Evolutionary conservation across 1,139 yeast genomes (phyloP).

Genomic region (Waltiozyma sp.): DNA sequence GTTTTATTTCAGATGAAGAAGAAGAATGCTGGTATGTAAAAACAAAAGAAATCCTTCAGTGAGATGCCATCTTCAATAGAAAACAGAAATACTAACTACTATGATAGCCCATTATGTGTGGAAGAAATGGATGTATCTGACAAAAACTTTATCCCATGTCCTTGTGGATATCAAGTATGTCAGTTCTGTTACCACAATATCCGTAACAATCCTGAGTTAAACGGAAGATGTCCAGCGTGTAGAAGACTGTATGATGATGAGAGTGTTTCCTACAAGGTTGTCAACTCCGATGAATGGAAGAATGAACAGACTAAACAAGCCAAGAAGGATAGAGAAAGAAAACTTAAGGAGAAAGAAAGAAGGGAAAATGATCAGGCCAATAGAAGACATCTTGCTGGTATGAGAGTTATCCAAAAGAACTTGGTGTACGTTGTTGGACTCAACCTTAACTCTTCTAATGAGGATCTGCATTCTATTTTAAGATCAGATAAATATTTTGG

Average conservation of each 20-base stretch:
- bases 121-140: slow-evolving; percentile 97
- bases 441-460: slow-evolving; percentile 77
- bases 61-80: too few species aligned
- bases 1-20: slow-evolving; percentile 67
- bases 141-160: slow-evolving; percentile 95
- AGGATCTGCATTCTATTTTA: slow-evolving; percentile 75
- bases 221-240: slow-evolving; percentile 97
- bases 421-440: slow-evolving; percentile 93
- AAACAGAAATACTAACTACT: too few species aligned
- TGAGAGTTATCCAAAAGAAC: slow-evolving; percentile 95
- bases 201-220: slow-evolving; percentile 86
- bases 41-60: too few species aligned
- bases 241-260: slow-evolving; percentile 91
- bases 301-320: slow-evolving; percentile 70
- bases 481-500: slow-evolving; percentile 94
- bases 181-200: slow-evolving; percentile 97
- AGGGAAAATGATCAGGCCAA: slow-evolving; percentile 84
- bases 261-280: slow-evolving; percentile 73
- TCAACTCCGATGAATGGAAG: slow-evolving; percentile 78
- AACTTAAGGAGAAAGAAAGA: slow-evolving; percentile 83
- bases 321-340: slow-evolving; percentile 75
- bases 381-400: slow-evolving; percentile 90
- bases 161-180: slow-evolving; percentile 97
- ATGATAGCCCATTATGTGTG: slow-evolving; percentile 90
- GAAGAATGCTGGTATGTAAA: slow-evolving; percentile 57